phyloP scores from a whole-genome alignment of 352 stramenopile genomes.

The Phytophthora syringae region DNA sequence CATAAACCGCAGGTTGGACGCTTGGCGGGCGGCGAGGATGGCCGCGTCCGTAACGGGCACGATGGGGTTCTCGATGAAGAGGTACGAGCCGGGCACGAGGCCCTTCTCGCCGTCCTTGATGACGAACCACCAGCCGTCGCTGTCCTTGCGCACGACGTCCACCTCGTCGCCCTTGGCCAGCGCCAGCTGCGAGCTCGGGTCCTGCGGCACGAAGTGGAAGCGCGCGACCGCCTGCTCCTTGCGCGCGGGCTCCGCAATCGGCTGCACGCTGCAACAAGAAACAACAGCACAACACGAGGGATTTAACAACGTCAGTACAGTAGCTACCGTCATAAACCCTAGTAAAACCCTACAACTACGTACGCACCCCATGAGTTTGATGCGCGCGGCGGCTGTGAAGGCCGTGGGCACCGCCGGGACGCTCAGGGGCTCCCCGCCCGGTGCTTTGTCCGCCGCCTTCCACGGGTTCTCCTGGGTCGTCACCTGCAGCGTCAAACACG shows the following conservation, averaged over 20 bases:
- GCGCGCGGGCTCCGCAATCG: constrained; percentile 37
- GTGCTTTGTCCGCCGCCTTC: constrained; percentile 54
- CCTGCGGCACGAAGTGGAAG: constrained; percentile 83
- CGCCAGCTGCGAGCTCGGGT: constrained; percentile 69
- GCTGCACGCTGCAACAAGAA: constrained; percentile 31
- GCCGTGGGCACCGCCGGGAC: constrained; percentile 68
- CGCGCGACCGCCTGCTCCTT: constrained; percentile 77
- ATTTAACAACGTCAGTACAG: constrained; percentile 10
- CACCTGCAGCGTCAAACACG: constrained; percentile 37
- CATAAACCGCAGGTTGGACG: constrained; percentile 79
- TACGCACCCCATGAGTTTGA: constrained; percentile 62
- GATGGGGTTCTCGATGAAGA: constrained; percentile 74
- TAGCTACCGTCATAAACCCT: too few relatives aligned
- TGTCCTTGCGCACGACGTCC: constrained; percentile 83
- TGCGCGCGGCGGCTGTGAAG: constrained; percentile 57
- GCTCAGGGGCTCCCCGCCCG: constrained; percentile 44
- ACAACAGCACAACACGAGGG: constrained; percentile 25
- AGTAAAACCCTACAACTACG: not conserved
- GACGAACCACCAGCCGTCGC: constrained; percentile 87
- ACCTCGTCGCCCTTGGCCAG: constrained; percentile 76
- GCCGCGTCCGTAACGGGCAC: constrained; percentile 57
- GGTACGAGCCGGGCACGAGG: constrained; percentile 78
- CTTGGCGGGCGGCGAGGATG: constrained; percentile 74
- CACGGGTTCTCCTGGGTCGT: constrained; percentile 53
- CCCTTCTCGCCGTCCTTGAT: constrained; percentile 79